Conservation (phyloP, 2,329 filamentous ascomycete genomes). For the Rachicladosporium sp. region DNA sequence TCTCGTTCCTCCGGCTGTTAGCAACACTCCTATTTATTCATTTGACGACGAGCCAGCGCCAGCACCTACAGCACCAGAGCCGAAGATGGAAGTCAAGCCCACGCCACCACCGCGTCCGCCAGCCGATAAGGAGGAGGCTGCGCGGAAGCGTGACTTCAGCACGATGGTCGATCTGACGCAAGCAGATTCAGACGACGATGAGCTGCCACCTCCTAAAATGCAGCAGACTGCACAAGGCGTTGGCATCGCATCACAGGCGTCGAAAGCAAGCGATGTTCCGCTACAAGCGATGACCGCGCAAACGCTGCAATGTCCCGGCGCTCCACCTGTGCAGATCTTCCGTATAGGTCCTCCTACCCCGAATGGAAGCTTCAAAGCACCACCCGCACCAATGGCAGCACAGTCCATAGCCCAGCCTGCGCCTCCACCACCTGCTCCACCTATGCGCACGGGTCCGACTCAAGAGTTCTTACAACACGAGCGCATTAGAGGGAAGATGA, state of each 20-base stretch:
- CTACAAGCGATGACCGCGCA: too few relatives aligned
- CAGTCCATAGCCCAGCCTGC: background rate
- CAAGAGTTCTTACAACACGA: constrained; percentile 18
- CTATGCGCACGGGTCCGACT: constrained; percentile 14
- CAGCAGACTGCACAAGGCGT: constrained; percentile 10
- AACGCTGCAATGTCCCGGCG: too few relatives aligned
- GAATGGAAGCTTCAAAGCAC: constrained; percentile 1
- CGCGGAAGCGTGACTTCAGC: constrained; percentile 42
- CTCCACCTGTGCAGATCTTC: too few relatives aligned
- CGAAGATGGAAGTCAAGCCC: constrained; percentile 14
- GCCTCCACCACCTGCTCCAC: constrained; percentile 4
- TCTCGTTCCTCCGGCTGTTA: too few relatives aligned
- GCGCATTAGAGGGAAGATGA: constrained; percentile 21
- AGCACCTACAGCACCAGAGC: constrained; percentile 8
- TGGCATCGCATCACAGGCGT: background rate
- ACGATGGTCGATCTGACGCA: constrained; percentile 43
- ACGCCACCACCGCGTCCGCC: constrained; percentile 20
- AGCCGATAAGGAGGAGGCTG: constrained; percentile 41
- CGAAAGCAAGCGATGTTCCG: too few relatives aligned
- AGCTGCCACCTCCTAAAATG: constrained; percentile 30
- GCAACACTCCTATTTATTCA: background rate
- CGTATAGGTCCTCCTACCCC: background rate
- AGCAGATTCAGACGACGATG: constrained; percentile 29
- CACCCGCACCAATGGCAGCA: background rate
- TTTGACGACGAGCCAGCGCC: constrained; percentile 1